Evolutionary conservation across 352 stramenopile species (phyloP).

Genomic region (Phytophthora quininea): DNA sequence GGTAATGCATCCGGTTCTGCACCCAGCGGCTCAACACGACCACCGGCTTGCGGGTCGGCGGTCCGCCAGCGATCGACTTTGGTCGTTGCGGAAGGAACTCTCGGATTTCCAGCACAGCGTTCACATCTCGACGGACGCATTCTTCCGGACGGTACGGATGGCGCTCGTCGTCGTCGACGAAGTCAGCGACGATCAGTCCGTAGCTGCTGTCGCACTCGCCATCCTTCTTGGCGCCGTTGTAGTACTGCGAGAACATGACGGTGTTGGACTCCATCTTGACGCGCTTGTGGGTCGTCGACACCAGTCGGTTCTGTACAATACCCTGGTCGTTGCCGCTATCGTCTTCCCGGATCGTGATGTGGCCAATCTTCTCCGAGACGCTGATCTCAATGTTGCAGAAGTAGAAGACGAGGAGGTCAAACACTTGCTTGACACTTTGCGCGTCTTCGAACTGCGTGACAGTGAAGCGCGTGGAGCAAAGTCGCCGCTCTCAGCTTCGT

Average conservation of each 20-base stretch:
- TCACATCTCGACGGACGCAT: conserved; percentile 35
- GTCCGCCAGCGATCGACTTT: conserved; percentile 11
- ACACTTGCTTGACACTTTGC: conserved; percentile 43
- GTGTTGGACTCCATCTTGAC: conserved; percentile 52
- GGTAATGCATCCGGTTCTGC: conserved; percentile 40
- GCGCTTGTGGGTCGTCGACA: conserved; percentile 37
- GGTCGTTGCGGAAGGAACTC: conserved; percentile 16
- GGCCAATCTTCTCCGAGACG: conserved; percentile 60
- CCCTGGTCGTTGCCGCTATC: conserved; percentile 45
- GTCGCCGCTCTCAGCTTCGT: conserved; percentile 49
- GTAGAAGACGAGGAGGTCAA: conserved; percentile 55
- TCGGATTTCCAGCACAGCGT: conserved; percentile 32
- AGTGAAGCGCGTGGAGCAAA: conserved; percentile 60
- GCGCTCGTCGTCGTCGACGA: conserved; percentile 41
- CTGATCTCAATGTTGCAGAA: conserved; percentile 68
- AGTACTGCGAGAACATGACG: conserved; percentile 47
- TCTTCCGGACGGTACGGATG: conserved; percentile 36
- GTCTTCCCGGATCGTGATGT: conserved; percentile 60
- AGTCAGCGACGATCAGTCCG: conserved; percentile 39
- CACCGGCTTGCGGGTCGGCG: conserved; percentile 24
- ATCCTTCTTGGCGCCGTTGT: conserved; percentile 15
- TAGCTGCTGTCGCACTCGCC: conserved; percentile 18
- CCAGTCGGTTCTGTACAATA: conserved; percentile 52
- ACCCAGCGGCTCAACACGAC: conserved; percentile 39
- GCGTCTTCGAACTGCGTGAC: conserved; percentile 53